Conservation (phyloP, 2,329 filamentous ascomycete genomes). For the Epichloe uncinata region DNA sequence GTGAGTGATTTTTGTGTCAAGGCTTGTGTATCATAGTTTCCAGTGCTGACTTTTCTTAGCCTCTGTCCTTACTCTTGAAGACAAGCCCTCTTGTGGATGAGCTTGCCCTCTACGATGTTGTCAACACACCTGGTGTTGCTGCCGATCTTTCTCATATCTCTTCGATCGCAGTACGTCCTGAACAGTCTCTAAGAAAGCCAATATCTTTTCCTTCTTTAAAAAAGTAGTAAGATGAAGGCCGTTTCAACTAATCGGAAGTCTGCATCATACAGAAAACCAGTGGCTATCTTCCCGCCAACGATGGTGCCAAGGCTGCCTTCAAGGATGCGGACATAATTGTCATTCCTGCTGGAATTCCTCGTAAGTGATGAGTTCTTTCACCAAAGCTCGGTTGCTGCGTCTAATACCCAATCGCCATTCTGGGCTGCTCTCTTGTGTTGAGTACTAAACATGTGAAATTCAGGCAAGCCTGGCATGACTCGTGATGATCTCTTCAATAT, state of each 20-base stretch:
- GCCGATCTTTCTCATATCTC: slow-evolving; percentile 97
- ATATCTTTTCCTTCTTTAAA: not conserved
- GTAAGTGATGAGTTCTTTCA: slow-evolving; percentile 38
- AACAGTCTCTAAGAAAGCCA: slow-evolving; percentile 3
- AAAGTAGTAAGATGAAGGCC: not conserved
- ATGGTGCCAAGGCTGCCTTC: slow-evolving; percentile 76
- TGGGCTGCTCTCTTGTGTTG: not conserved
- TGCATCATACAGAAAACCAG: slow-evolving; percentile 53
- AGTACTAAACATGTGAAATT: not conserved
- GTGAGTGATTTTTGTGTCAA: slow-evolving; percentile 31
- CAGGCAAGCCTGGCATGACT: slow-evolving; percentile 98
- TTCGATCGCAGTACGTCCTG: slow-evolving; percentile 53
- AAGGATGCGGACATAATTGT: slow-evolving; percentile 91
- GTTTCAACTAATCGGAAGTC: slow-evolving; percentile 1
- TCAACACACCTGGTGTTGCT: slow-evolving; percentile 94
- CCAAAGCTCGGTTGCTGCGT: not conserved
- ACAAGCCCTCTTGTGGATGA: slow-evolving; percentile 76
- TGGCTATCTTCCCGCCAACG: slow-evolving; percentile 76
- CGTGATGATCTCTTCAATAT: slow-evolving; percentile 99
- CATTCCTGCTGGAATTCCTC: slow-evolving; percentile 95
- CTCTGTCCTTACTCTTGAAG: slow-evolving; percentile 93
- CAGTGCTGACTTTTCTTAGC: slow-evolving; percentile 37
- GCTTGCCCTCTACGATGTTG: slow-evolving; percentile 96
- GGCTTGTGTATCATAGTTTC: not conserved
- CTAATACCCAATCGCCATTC: not conserved